These are phyloP conservation scores for Cicer pinnatifidum DNA, from an alignment of 306 rosid genomes.

Conservation along the genomic window DNA sequence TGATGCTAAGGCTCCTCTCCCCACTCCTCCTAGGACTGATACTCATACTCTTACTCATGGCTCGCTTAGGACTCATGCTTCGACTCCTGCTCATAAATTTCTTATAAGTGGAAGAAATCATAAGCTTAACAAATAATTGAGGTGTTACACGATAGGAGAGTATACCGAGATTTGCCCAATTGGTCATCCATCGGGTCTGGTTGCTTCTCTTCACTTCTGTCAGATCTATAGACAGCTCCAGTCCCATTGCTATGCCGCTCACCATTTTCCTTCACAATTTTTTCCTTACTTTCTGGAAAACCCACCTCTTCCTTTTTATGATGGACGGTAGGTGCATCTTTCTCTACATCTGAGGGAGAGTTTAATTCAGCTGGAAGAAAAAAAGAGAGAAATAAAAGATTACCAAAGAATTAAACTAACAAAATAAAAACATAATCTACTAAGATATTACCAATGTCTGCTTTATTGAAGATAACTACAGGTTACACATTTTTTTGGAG, in stretches of 20 bases:
- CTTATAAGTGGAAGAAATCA: conserved; percentile 54
- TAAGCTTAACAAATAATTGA: conserved; percentile 70
- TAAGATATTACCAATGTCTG: neutral
- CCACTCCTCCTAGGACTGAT: conserved; percentile 77
- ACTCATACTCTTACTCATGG: conserved; percentile 88
- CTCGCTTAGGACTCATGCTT: conserved; percentile 88
- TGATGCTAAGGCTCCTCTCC: conserved; percentile 64
- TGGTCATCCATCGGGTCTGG: conserved; percentile 85
- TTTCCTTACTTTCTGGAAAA: conserved; percentile 50
- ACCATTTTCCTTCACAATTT: conserved; percentile 73
- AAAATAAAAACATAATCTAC: neutral
- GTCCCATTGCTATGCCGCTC: conserved; percentile 65
- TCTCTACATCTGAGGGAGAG: conserved; percentile 47
- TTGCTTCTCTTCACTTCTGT: conserved; percentile 67
- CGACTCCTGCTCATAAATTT: conserved; percentile 93
- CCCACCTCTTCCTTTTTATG: conserved; percentile 53
- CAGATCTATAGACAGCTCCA: conserved; percentile 60
- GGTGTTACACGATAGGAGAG: conserved; percentile 67
- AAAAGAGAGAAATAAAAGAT: neutral
- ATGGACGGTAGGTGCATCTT: conserved; percentile 46
- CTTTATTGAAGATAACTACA: neutral
- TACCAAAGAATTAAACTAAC: neutral
- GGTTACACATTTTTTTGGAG: neutral
- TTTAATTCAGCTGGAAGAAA: conserved; percentile 51
- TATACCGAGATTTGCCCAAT: conserved; percentile 89